phyloP scores from a whole-genome alignment of 257 asterid species.

The Haberlea rhodopensis region DNA sequence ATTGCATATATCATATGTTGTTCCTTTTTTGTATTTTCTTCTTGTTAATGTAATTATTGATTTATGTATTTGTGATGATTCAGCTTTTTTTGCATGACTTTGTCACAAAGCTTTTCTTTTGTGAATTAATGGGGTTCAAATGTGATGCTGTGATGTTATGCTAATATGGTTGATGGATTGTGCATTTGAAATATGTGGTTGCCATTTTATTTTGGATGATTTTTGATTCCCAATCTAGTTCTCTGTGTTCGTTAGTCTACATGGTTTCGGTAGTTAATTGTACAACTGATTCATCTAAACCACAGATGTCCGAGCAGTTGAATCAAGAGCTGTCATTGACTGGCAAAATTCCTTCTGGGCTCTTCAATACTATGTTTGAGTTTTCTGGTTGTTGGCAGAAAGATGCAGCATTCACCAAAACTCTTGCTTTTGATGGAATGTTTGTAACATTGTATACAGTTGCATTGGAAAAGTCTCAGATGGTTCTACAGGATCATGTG shows the following conservation, averaged over 20 bases:
- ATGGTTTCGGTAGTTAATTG: conserved; percentile 5
- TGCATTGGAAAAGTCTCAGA: conserved; percentile 93
- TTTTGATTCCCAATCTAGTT: conserved; percentile 8
- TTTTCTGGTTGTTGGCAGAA: conserved; percentile 96
- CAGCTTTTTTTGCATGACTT: background rate
- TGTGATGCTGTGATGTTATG: conserved; percentile 1
- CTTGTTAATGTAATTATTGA: too few species aligned
- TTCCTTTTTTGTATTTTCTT: background rate
- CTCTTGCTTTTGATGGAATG: conserved; percentile 93
- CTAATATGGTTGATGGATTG: conserved; percentile 18
- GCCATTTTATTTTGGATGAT: background rate
- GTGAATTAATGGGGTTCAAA: conserved; percentile 14
- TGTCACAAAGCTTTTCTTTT: background rate
- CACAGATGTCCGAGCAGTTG: conserved; percentile 95
- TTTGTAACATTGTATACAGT: conserved; percentile 78
- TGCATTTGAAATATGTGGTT: conserved; percentile 2
- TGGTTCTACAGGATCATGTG: conserved; percentile 77
- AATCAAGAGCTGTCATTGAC: conserved; percentile 85
- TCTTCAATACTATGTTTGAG: conserved; percentile 94
- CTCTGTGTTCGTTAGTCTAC: conserved; percentile 10
- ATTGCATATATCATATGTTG: conserved; percentile 9
- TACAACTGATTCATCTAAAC: conserved; percentile 1
- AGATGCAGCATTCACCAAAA: conserved; percentile 82
- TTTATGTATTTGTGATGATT: background rate
- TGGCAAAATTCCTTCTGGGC: conserved; percentile 94